These are phyloP conservation scores for Pseudocercospora vitis DNA, from an alignment of 2,329 filamentous ascomycete species.

Conservation along the genomic window DNA sequence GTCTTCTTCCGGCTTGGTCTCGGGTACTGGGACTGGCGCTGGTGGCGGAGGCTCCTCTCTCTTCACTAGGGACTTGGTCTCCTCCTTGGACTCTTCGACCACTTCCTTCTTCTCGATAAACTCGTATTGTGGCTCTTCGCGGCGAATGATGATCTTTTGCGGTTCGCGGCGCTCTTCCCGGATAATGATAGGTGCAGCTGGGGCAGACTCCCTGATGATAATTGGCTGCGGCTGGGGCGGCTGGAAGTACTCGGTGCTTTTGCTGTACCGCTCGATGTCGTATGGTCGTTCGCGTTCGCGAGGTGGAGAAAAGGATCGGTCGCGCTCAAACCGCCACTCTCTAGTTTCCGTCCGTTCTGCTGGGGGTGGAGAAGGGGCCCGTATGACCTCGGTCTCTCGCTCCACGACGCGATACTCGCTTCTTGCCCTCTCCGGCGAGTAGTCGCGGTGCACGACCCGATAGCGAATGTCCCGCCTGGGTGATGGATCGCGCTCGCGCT, in stretches of 20 bases:
- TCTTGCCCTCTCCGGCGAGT: conserved; percentile 22
- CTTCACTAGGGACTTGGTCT: conserved; percentile 47
- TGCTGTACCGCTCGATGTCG: conserved; percentile 53
- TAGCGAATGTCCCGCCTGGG: conserved; percentile 36
- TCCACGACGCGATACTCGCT: conserved; percentile 44
- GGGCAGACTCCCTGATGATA: conserved; percentile 53
- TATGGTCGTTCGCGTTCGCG: conserved; percentile 43
- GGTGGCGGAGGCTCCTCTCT: conserved; percentile 42
- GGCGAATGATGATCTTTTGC: conserved; percentile 55
- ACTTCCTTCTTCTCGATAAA: conserved; percentile 58
- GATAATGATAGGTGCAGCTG: conserved; percentile 52
- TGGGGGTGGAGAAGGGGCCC: conserved; percentile 39
- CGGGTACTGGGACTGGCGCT: conserved; percentile 27
- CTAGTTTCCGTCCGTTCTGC: conserved; percentile 50
- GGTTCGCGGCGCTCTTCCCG: conserved; percentile 50
- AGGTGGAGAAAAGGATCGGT: conserved; percentile 48
- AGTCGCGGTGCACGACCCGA: conserved; percentile 36
- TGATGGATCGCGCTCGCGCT: conserved; percentile 31
- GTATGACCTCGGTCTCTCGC: conserved; percentile 35
- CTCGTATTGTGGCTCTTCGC: conserved; percentile 59
- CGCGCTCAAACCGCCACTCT: conserved; percentile 55
- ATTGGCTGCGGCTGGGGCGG: conserved; percentile 46
- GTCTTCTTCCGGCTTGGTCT: conserved; percentile 52
- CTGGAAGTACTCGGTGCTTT: conserved; percentile 54
- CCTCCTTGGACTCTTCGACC: conserved; percentile 48